These are phyloP conservation scores for Pseudogymnoascus sp. DNA, from an alignment of 2,329 filamentous ascomycete genomes.

Conservation along the genomic window DNA sequence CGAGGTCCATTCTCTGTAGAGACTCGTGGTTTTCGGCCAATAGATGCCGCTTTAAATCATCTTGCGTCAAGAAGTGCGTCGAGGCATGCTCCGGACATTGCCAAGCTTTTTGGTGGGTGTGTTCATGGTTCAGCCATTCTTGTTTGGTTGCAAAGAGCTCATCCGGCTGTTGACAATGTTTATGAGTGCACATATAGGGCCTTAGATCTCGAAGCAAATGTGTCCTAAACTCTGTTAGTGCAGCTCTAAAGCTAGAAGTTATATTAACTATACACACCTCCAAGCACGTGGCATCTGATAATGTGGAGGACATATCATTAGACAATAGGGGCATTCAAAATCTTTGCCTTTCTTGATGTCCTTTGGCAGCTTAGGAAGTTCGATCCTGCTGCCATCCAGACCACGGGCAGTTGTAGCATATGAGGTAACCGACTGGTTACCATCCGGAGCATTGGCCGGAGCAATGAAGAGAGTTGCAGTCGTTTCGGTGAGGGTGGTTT, in stretches of 20 bases:
- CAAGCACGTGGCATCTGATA: conserved; percentile 1
- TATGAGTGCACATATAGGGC: not conserved
- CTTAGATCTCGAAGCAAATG: not conserved
- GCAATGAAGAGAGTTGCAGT: not conserved
- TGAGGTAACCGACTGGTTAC: not conserved
- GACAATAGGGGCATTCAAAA: conserved; percentile 10
- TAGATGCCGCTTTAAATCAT: not conserved
- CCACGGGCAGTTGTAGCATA: conserved; percentile 4
- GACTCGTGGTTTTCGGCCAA: not conserved
- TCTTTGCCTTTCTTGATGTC: conserved; percentile 3
- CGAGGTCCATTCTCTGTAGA: not conserved
- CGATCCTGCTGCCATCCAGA: not conserved
- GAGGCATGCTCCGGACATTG: conserved; percentile 2
- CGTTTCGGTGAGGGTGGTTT: not conserved
- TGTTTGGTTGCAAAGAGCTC: conserved; percentile 4
- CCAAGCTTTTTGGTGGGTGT: not conserved
- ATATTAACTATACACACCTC: not conserved
- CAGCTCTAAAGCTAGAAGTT: not conserved
- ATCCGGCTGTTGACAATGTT: not conserved
- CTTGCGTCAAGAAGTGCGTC: not conserved
- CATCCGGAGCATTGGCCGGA: not conserved
- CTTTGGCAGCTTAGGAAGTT: not conserved
- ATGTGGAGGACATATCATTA: conserved; percentile 1
- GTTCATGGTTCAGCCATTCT: not conserved
- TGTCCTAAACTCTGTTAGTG: not conserved